Base-by-base conservation (phyloP, 2,329 filamentous ascomycete species). In the Aureobasidium lini region DNA sequence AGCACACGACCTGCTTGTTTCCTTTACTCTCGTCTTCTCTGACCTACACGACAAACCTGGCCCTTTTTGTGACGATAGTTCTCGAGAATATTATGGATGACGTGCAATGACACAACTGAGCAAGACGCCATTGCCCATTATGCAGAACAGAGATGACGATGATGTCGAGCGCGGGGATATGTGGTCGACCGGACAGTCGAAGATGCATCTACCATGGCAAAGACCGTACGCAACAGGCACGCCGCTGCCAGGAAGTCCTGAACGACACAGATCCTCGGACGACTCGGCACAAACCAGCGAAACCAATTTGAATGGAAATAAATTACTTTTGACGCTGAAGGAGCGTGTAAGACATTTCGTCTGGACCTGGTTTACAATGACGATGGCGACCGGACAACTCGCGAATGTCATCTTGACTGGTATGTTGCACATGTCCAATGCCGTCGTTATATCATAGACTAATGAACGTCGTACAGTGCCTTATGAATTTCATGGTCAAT, bases 331-430 rank as follows among this genome's bases (percentile, higher is more conserved):
- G 18, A 68, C 71, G 46, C 83, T 80, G 74, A 78, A 75, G 62
- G 75, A 83, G 63, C 73, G 83, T n/a, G 78, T 85, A 46, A 73
- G 79, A 53, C 83, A 86, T 71, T 80, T 84, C 63, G 85, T 84
- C 1, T 93, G 89, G 89, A 90, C 88, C 0, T 93, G 85, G 79
- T 93, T 91, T 67, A 89, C 88, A 0, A 75, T 85, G 71, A 84
- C 82, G 1, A 86, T 84, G 81, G 81, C 81, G 1, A 84, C 81
- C 0, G 81, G 81, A 5, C 81, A 81, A 0, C 74, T 84, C 61
- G 82, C 83, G 5, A 85, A 85, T 70, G 81, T 84, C 6, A 65
- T 86, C 28, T 40, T 57, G 54, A 40, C 15, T 78, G 82, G 66
- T 70, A 71, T 53, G 73, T 36, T 3, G 23, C 23, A 23, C 5